These are phyloP conservation scores for Boletus barrowsii DNA, from an alignment of 768 basidiomycete species.

Conservation along the genomic window DNA sequence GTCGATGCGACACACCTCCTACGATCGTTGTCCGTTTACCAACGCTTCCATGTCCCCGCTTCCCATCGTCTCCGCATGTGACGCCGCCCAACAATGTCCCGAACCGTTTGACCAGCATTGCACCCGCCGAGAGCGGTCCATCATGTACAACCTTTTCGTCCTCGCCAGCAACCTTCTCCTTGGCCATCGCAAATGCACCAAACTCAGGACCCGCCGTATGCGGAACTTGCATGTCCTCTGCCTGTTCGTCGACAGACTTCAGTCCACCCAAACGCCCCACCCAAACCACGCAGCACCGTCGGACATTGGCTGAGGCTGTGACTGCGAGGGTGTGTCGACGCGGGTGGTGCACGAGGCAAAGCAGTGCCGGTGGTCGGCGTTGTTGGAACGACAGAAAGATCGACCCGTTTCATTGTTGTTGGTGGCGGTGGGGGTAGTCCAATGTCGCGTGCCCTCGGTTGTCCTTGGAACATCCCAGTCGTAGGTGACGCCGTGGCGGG, in stretches of 20 bases:
- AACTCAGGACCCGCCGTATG: conserved; percentile 68
- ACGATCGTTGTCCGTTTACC: conserved; percentile 53
- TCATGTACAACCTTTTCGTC: conserved; percentile 27
- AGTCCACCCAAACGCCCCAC: conserved; percentile 53
- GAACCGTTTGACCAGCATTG: conserved; percentile 75
- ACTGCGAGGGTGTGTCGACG: conserved; percentile 75
- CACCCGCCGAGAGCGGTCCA: conserved; percentile 51
- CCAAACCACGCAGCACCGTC: conserved; percentile 49
- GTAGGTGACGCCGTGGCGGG: conserved; percentile 53
- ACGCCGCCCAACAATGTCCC: conserved; percentile 57
- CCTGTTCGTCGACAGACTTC: conserved; percentile 44
- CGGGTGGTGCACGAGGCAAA: conserved; percentile 68
- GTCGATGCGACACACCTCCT: conserved; percentile 36
- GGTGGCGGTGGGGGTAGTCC: conserved; percentile 43
- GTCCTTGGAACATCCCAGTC: conserved; percentile 51
- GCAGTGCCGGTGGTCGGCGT: conserved; percentile 30
- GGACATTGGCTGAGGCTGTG: conserved; percentile 83
- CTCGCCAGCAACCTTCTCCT: conserved; percentile 25
- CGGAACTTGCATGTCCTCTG: conserved; percentile 40
- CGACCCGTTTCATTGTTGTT: conserved; percentile 28
- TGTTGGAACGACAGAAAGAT: conserved; percentile 20
- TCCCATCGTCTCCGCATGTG: conserved; percentile 43
- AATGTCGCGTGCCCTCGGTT: conserved; percentile 66
- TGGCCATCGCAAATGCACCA: conserved; percentile 47
- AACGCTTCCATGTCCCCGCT: conserved; percentile 35